Percentiles rank a stretch among this genome's conserved stretches.
Conservation (phyloP, 208 protist species). For the Leishmania tarentolae region DNA sequence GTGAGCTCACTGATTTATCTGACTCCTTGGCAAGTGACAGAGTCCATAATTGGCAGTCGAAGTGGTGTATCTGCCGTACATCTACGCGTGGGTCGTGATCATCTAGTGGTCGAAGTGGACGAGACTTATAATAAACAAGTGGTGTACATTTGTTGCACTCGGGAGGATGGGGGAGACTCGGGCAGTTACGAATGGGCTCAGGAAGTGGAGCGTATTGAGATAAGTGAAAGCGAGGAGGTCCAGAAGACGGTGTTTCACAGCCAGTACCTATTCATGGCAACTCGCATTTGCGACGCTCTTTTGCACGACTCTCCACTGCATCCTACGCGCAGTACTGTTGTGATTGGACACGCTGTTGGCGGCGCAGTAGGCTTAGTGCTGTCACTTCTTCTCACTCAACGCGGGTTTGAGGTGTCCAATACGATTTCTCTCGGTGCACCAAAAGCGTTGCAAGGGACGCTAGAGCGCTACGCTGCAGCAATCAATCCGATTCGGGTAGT, state of each 20-base stretch:
- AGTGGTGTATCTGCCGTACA: constrained; percentile 75
- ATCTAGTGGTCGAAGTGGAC: constrained; percentile 81
- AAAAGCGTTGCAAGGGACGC: constrained; percentile 63
- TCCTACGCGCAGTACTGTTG: constrained; percentile 67
- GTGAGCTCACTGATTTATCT: constrained; percentile 36
- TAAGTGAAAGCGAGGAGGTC: constrained; percentile 76
- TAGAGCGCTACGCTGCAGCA: constrained; percentile 62
- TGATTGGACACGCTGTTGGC: constrained; percentile 80
- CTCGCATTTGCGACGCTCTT: constrained; percentile 62
- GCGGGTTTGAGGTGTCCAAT: constrained; percentile 76
- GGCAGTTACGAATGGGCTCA: constrained; percentile 68
- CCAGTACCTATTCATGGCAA: constrained; percentile 53
- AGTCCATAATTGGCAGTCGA: constrained; percentile 71
- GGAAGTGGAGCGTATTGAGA: constrained; percentile 72
- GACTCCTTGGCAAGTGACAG: constrained; percentile 70
- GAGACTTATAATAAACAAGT: constrained; percentile 85
- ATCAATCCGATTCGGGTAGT: constrained; percentile 83
- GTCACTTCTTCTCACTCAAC: constrained; percentile 53
- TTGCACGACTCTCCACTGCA: constrained; percentile 74
- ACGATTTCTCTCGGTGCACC: constrained; percentile 74
- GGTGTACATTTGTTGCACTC: constrained; percentile 69
- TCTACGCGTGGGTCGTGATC: constrained; percentile 61
- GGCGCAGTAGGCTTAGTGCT: constrained; percentile 66
- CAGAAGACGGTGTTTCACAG: constrained; percentile 66
- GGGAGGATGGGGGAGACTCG: constrained; percentile 20